Conservation (phyloP, 306 rosid genomes). For the Acacia acuminata region DNA sequence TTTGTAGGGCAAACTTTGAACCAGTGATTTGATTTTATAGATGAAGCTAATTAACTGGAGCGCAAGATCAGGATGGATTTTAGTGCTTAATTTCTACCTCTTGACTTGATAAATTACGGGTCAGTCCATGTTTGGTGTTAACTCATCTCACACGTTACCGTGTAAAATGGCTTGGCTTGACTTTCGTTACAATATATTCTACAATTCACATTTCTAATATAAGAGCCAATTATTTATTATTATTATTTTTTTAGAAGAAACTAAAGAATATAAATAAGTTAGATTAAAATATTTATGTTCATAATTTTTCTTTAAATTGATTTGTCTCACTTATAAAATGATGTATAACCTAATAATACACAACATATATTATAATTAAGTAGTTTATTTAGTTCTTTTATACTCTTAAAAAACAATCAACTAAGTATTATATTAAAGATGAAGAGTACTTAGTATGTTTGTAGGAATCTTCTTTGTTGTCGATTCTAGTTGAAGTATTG, state of each 20-base stretch:
- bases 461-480: neutral
- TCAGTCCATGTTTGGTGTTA: conserved; percentile 17
- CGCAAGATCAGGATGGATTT: neutral
- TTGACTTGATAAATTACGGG: neutral
- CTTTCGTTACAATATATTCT: neutral
- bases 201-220: too few relatives aligned
- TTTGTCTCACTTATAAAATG: too few relatives aligned
- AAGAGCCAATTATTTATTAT: too few relatives aligned
- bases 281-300: too few relatives aligned
- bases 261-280: too few relatives aligned
- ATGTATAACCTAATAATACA: too few relatives aligned
- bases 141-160: conserved; percentile 34
- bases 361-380: too few relatives aligned
- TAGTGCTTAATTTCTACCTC: neutral
- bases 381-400: too few relatives aligned
- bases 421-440: too few relatives aligned
- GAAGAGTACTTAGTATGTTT: neutral
- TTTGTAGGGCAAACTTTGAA: neutral
- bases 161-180: conserved; percentile 24
- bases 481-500: neutral
- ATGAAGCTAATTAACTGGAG: neutral
- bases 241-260: too few relatives aligned
- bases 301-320: too few relatives aligned
- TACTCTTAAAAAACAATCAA: too few relatives aligned
- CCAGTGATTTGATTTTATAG: neutral